phyloP scores from a whole-genome alignment of 129 eudicot genomes.

The Ambrosia artemisiifolia region DNA sequence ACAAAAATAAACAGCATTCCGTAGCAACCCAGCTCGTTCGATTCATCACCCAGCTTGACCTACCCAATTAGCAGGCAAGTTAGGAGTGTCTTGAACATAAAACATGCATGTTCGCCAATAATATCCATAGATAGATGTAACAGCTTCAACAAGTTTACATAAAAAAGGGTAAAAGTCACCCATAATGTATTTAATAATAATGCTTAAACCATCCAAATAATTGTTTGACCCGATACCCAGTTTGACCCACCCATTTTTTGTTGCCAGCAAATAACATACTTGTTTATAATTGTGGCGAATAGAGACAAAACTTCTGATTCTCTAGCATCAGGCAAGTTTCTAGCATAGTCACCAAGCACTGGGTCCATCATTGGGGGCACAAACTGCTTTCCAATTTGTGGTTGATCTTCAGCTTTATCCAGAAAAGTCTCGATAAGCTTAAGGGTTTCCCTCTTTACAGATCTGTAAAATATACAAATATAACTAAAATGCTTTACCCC shows the following conservation, averaged over 20 bases:
- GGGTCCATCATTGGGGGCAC: slow-evolving; percentile 99
- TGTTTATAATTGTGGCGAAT: slow-evolving; percentile 91
- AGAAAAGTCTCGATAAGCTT: slow-evolving; percentile 94
- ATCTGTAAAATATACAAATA: slow-evolving; percentile 42
- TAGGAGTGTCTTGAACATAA: no score
- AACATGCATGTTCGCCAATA: no score
- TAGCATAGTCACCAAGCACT: slow-evolving; percentile 92
- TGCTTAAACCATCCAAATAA: not conserved
- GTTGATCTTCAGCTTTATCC: slow-evolving; percentile 98
- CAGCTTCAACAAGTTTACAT: not conserved
- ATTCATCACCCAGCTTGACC: not conserved
- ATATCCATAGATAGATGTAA: not conserved
- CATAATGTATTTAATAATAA: not conserved
- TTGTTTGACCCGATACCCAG: not conserved
- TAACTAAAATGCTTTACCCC: not conserved
- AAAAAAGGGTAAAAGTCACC: not conserved
- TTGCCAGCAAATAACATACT: slow-evolving; percentile 41
- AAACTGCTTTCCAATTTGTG: slow-evolving; percentile 92
- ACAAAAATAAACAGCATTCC: not conserved
- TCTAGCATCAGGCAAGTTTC: slow-evolving; percentile 96
- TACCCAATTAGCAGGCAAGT: not conserved
- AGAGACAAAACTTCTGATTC: slow-evolving; percentile 97
- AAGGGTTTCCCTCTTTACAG: slow-evolving; percentile 96
- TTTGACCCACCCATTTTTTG: not conserved
- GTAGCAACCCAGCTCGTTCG: not conserved